Evolutionary conservation across 2,329 filamentous ascomycete species (phyloP).

Genomic region (Magnaporthales sp.): DNA sequence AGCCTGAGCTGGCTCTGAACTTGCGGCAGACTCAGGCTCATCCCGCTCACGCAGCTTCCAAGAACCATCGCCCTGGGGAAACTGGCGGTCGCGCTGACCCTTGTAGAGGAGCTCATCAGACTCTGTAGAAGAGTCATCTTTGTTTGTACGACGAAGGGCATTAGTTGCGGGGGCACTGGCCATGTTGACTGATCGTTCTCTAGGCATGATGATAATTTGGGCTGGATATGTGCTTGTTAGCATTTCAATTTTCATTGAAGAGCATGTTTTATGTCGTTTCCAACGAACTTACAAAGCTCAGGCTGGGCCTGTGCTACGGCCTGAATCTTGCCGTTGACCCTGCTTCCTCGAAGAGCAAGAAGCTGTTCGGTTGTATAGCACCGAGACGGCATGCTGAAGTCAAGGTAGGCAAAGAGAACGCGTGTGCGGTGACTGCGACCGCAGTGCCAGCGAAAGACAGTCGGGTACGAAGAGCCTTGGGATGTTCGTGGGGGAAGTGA

Average conservation of each 20-base stretch:
- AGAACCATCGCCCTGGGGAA: slow-evolving; percentile 16
- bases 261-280: too few relatives aligned
- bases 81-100: slow-evolving; percentile 19
- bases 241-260: neutral
- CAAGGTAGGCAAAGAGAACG: slow-evolving; percentile 12
- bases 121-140: slow-evolving; percentile 23
- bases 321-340: neutral
- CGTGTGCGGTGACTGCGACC: slow-evolving; percentile 7
- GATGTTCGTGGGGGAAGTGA: slow-evolving; percentile 7
- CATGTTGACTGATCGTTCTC: neutral
- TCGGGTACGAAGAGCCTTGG: neutral
- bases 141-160: slow-evolving; percentile 10
- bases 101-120: slow-evolving; percentile 22
- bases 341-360: slow-evolving; percentile 10
- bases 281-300: neutral
- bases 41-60: slow-evolving; percentile 37
- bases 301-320: neutral
- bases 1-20: slow-evolving; percentile 9
- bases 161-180: neutral
- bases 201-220: neutral
- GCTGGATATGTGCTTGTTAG: slow-evolving; percentile 1
- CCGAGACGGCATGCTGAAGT: slow-evolving; percentile 10
- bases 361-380: slow-evolving; percentile 13
- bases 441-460: slow-evolving; percentile 12
- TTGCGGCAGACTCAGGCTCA: slow-evolving; percentile 30